These are phyloP conservation scores for Davidsoniella eucalypti DNA, from an alignment of 2,329 filamentous ascomycete species.

Conservation along the genomic window DNA sequence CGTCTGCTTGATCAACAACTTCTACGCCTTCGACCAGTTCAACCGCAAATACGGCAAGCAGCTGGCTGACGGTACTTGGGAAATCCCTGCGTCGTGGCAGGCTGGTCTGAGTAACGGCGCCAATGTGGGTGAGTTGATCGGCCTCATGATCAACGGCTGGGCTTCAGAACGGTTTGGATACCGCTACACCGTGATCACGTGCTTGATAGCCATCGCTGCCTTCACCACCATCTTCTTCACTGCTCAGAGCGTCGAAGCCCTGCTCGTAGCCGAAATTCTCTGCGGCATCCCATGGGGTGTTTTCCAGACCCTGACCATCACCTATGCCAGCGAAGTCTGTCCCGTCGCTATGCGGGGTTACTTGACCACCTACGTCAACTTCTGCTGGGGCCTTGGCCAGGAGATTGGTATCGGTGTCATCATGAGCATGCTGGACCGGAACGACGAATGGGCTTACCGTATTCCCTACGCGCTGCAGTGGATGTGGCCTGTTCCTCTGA, in stretches of 20 bases:
- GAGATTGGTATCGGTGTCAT: slow-evolving; percentile 60
- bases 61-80: slow-evolving; percentile 28
- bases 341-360: slow-evolving; percentile 56
- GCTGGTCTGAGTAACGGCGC: slow-evolving; percentile 44
- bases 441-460: slow-evolving; percentile 52
- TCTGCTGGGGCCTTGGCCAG: slow-evolving; percentile 65
- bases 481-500: slow-evolving; percentile 58
- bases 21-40: slow-evolving; percentile 47
- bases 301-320: slow-evolving; percentile 41
- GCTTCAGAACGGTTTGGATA: slow-evolving; percentile 53
- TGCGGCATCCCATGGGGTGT: slow-evolving; percentile 48
- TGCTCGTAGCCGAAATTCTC: slow-evolving; percentile 45
- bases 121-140: slow-evolving; percentile 47
- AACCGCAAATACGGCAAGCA: slow-evolving; percentile 39
- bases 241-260: slow-evolving; percentile 38
- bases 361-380: slow-evolving; percentile 59
- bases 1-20: slow-evolving; percentile 64
- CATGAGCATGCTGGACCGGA: slow-evolving; percentile 45
- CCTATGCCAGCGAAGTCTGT: slow-evolving; percentile 57
- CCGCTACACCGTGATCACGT: slow-evolving; percentile 44
- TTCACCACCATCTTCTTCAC: slow-evolving; percentile 52
- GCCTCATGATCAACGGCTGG: slow-evolving; percentile 48
- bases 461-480: slow-evolving; percentile 61
- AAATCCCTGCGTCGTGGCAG: slow-evolving; percentile 46
- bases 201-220: slow-evolving; percentile 34